These are phyloP conservation scores for Scenedesmus sp. DNA, from an alignment of 163 green algal genomes.

Conservation along the genomic window DNA sequence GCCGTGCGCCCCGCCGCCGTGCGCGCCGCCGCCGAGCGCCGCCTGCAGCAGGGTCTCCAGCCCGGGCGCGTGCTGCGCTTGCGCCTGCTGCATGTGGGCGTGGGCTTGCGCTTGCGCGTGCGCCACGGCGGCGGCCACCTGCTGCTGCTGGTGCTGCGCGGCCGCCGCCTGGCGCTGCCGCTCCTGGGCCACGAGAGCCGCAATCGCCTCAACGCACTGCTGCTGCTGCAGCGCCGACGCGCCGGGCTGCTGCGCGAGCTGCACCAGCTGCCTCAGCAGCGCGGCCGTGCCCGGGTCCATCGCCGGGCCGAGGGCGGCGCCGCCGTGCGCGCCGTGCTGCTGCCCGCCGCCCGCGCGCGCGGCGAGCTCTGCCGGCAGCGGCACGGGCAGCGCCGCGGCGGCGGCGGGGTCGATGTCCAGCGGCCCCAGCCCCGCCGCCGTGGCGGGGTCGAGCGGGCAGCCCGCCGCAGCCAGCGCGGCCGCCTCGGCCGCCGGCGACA, in stretches of 20 bases:
- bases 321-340: no score
- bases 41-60: conserved; percentile 7
- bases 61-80: not conserved
- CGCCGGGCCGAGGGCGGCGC: no score
- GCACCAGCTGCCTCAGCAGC: not conserved
- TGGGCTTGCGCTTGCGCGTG: conserved; percentile 7
- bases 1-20: no score
- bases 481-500: not conserved
- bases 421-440: not conserved
- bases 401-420: conserved; percentile 36
- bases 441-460: conserved; percentile 7
- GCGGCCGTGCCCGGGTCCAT: not conserved
- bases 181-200: not conserved
- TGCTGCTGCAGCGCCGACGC: not conserved
- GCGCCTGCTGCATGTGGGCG: conserved; percentile 10
- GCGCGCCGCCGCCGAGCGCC: not conserved
- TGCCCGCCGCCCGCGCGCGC: not conserved
- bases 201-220: not conserved
- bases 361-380: not conserved
- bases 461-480: conserved; percentile 1
- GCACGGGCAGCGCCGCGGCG: conserved; percentile 21
- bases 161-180: not conserved
- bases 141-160: conserved; percentile 23
- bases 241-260: not conserved
- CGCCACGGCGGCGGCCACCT: not conserved